Percentiles rank a stretch among this genome's conserved stretches.
Evolutionary conservation across 2,329 filamentous ascomycete species (phyloP).

Genomic region (Diaporthe citri): DNA sequence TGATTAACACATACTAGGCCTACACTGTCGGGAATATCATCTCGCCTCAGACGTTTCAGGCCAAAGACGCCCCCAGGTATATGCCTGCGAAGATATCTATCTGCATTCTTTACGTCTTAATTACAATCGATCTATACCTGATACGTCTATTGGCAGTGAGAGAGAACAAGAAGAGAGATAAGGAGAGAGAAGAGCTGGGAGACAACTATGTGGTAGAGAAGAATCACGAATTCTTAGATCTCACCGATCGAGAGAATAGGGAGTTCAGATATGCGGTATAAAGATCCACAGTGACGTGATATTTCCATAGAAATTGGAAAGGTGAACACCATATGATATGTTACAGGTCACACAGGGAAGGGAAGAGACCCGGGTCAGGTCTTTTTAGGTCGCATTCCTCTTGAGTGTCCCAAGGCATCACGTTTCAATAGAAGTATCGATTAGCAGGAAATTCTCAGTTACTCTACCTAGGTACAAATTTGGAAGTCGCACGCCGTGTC

Average conservation of each 20-base stretch:
- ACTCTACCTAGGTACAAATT: background rate
- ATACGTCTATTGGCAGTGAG: slow-evolving; percentile 48
- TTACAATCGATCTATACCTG: slow-evolving; percentile 48
- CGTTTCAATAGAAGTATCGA: background rate
- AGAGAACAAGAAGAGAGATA: slow-evolving; percentile 21
- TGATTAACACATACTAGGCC: slow-evolving; percentile 2
- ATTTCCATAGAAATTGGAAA: background rate
- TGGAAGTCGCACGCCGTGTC: background rate
- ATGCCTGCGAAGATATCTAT: slow-evolving; percentile 40
- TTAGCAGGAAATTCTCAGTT: background rate
- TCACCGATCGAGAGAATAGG: slow-evolving; percentile 18
- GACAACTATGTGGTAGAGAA: slow-evolving; percentile 43
- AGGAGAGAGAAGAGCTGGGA: slow-evolving; percentile 44
- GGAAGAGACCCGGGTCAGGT: background rate
- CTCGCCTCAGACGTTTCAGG: slow-evolving; percentile 56
- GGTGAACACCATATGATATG: background rate
- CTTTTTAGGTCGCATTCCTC: background rate
- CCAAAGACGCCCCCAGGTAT: slow-evolving; percentile 47
- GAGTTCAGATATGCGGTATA: slow-evolving; percentile 1
- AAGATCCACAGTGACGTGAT: background rate
- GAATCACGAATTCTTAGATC: slow-evolving; percentile 49
- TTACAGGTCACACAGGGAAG: background rate
- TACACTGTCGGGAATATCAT: slow-evolving; percentile 58
- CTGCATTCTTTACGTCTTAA: slow-evolving; percentile 32
- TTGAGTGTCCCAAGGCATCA: background rate